Percentiles rank a stretch among this genome's conserved stretches.
phyloP scores from a whole-genome alignment of 2,329 filamentous ascomycete species.

The Colletotrichum lindemuthianum region DNA sequence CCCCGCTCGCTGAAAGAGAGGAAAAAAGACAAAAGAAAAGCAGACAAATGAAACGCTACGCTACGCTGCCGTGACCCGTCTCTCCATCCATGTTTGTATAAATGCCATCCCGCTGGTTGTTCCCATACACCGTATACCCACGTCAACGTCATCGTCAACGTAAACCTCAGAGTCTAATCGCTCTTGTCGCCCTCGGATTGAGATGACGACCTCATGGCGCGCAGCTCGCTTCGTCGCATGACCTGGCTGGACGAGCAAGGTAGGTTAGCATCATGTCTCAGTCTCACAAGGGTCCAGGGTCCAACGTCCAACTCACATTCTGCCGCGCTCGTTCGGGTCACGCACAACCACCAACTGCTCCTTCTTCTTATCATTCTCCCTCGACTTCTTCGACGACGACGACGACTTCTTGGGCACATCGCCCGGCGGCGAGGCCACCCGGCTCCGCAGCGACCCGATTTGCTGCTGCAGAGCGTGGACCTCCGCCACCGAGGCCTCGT shows the following conservation, averaged over 20 bases:
- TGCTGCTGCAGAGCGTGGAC: slow-evolving; percentile 30
- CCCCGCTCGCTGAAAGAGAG: not conserved
- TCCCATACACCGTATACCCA: not conserved
- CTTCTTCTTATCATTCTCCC: slow-evolving; percentile 36
- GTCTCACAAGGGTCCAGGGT: not conserved
- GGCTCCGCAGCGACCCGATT: slow-evolving; percentile 28
- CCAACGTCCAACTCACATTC: slow-evolving; percentile 25
- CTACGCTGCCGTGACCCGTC: not conserved
- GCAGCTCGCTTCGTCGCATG: slow-evolving; percentile 34
- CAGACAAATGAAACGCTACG: slow-evolving; percentile 8
- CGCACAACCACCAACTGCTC: slow-evolving; percentile 36
- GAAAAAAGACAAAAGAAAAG: too few species aligned
- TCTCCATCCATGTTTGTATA: not conserved
- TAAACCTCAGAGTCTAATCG: slow-evolving; percentile 3
- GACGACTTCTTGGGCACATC: slow-evolving; percentile 27
- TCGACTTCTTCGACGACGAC: slow-evolving; percentile 15
- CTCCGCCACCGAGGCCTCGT: slow-evolving; percentile 31
- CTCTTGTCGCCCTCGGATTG: slow-evolving; percentile 33
- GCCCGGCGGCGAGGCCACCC: slow-evolving; percentile 28
- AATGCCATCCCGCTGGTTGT: not conserved
- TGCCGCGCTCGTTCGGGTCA: slow-evolving; percentile 35
- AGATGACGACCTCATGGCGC: slow-evolving; percentile 26
- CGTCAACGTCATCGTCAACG: not conserved
- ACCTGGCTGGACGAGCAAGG: slow-evolving; percentile 22
- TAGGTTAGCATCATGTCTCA: slow-evolving; percentile 14